phyloP scores from a whole-genome alignment of 1,284 basidiomycete species.

The Megacollybia platyphylla region DNA sequence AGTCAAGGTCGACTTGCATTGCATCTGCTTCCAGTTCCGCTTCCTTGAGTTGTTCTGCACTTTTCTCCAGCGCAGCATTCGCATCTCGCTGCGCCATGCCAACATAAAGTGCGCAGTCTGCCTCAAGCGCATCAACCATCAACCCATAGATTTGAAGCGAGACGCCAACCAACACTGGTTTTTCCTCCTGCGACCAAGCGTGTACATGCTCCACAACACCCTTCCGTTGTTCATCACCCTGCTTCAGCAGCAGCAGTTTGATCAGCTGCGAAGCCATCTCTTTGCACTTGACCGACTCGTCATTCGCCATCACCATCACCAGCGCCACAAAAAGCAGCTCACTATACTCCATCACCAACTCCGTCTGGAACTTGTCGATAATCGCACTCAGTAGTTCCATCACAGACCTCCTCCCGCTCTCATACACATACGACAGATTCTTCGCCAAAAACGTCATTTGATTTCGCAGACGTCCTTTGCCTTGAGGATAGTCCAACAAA shows the following conservation, averaged over 20 bases:
- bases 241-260: constrained; percentile 58
- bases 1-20: constrained; percentile 50
- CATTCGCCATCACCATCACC: constrained; percentile 90
- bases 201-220: constrained; percentile 64
- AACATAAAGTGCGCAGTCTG: constrained; percentile 34
- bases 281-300: constrained; percentile 81
- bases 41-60: constrained; percentile 24
- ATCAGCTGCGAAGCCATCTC: constrained; percentile 81
- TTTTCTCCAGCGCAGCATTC: constrained; percentile 33
- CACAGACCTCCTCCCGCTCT: constrained; percentile 84
- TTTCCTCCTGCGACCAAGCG: constrained; percentile 63
- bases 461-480: constrained; percentile 77
- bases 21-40: constrained; percentile 28
- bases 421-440: constrained; percentile 86
- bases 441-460: constrained; percentile 91
- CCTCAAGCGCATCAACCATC: constrained; percentile 53
- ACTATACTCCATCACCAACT: constrained; percentile 70
- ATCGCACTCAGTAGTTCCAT: constrained; percentile 84
- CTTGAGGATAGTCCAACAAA: constrained; percentile 96
- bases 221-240: constrained; percentile 51
- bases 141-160: constrained; percentile 78
- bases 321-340: constrained; percentile 89
- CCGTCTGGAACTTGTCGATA: constrained; percentile 74
- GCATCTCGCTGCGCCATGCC: constrained; percentile 49
- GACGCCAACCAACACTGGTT: constrained; percentile 54